Conservation (phyloP, 306 rosid species). For the Malus domestica region ASM211411v1 NC_041798.1:2045501-2046000, state of each 20-base stretch:
- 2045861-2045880: not conserved
- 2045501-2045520: too few species aligned
- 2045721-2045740: too few species aligned
- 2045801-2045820: too few species aligned
- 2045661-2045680: not conserved
- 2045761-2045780: too few species aligned
- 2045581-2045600: too few species aligned
- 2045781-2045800: too few species aligned
- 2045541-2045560: too few species aligned
- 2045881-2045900: not conserved
- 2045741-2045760: too few species aligned
- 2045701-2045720: too few species aligned
- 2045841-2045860: not conserved
- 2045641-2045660: not conserved
- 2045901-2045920: not conserved
- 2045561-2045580: too few species aligned
- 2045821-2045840: not conserved
- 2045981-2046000: not conserved
- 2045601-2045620: accelerated
- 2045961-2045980: not conserved
- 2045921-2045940: not conserved
- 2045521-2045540: too few species aligned
- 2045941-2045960: not conserved
- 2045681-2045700: not conserved
- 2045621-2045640: not conserved